Base-by-base conservation (phyloP, 176 grass and related monocot species). In the Zoysia pacifica region DNA sequence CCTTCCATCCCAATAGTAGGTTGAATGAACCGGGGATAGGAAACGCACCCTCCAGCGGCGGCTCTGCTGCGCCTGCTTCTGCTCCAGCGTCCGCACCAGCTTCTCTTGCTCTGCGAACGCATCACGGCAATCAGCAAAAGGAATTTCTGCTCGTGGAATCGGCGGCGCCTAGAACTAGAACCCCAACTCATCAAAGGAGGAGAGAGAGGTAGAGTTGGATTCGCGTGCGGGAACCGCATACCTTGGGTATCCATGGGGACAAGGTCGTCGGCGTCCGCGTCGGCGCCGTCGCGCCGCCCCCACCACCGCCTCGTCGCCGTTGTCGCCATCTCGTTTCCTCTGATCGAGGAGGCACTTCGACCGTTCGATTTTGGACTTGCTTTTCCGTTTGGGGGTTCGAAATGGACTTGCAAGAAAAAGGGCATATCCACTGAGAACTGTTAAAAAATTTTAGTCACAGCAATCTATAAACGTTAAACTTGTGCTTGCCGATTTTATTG, bases 181-280 rank as follows among this genome's bases (percentile, higher is more conserved):
- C 36, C 64, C 45, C 35, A 79, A 49, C 43, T 59, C 41, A 58
- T 3, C 6, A 9, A 20, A 60, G 10, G 13, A 74, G 42, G 74
- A 9, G 37, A 40, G 48, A 38, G 48, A 38, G 49, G 53, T 6
- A 4, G 59, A 36, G 9, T 0, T 62, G 72, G 60, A n/a, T 36
- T 19, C 5, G 48, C 69, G 70, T 5, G n/a, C 4, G 42, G 4
- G 56, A 62, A 45, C 1, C 18, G 20, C 69, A 4, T 80, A 91
- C 95, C 94, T 89, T 94, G 90, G 65, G 78, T 83, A 73, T 97
- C 95, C 62, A 97, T 90, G 62, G 95, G 92, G 16, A 86, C 53
- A 48, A 83, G 65, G 28, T 94, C 92, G 35, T 89, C 81, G 18
- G 65, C 80, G 35, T 85, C 94, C n/a, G 43, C 46, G 19, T 69